These are phyloP conservation scores for Aureobasidium sp. DNA, from an alignment of 2,329 filamentous ascomycete genomes.

Conservation along the genomic window DNA sequence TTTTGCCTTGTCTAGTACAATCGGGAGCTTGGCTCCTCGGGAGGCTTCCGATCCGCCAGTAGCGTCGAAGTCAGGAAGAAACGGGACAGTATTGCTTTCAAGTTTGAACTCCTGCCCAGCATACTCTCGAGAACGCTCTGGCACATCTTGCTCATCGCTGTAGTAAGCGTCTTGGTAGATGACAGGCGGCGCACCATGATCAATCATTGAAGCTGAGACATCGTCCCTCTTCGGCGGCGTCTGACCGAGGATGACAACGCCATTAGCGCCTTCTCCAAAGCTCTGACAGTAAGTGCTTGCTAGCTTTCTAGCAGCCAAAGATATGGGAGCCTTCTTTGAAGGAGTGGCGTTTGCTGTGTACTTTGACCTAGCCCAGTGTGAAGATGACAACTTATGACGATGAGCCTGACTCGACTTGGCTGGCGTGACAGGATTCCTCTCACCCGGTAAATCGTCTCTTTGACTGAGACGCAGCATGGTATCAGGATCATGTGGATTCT, in stretches of 20 bases:
- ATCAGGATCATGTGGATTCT: constrained; percentile 59
- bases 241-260: constrained; percentile 27
- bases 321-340: neutral
- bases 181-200: constrained; percentile 53
- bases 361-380: constrained; percentile 26
- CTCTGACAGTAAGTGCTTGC: neutral
- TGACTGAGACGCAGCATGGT: constrained; percentile 61
- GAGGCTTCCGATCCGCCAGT: constrained; percentile 48
- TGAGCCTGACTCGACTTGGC: constrained; percentile 13
- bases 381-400: neutral
- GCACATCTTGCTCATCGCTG: constrained; percentile 74
- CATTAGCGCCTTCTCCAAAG: neutral
- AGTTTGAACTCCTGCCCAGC: constrained; percentile 79
- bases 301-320: neutral
- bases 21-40: constrained; percentile 43
- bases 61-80: constrained; percentile 66
- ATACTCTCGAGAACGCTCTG: constrained; percentile 68
- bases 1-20: constrained; percentile 41
- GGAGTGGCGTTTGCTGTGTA: constrained; percentile 16
- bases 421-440: constrained; percentile 39
- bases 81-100: constrained; percentile 65
- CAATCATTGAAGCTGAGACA: constrained; percentile 49
- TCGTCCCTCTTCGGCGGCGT: constrained; percentile 35
- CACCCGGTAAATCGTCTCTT: constrained; percentile 33
- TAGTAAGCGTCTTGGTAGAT: constrained; percentile 85